Evolutionary conservation across 768 basidiomycete genomes (phyloP).

Genomic region (Collybiopsis confluens): DNA sequence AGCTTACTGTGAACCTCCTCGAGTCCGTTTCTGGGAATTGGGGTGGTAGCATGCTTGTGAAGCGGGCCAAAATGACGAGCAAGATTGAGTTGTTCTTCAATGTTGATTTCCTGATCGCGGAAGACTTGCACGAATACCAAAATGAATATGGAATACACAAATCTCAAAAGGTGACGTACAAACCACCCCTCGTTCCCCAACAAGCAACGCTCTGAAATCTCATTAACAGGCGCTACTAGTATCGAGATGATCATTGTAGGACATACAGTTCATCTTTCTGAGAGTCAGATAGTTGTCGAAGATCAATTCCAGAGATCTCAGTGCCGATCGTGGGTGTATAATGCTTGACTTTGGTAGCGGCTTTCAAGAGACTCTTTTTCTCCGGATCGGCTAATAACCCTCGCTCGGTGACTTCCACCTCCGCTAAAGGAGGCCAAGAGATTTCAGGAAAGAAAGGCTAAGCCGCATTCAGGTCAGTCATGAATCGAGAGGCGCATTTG

Average conservation of each 20-base stretch:
- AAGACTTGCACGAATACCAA: conserved; percentile 44
- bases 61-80: conserved; percentile 69
- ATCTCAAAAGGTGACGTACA: conserved; percentile 38
- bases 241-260: neutral
- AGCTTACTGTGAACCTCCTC: conserved; percentile 70
- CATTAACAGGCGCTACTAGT: conserved; percentile 10
- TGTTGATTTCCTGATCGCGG: conserved; percentile 66
- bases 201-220: conserved; percentile 54
- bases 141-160: neutral
- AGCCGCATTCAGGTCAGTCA: neutral
- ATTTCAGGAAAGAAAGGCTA: conserved; percentile 65
- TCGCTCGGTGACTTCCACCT: conserved; percentile 59
- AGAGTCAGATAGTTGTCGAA: conserved; percentile 56
- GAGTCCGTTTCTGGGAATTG: conserved; percentile 67
- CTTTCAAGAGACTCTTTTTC: conserved; percentile 61
- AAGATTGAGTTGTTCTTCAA: conserved; percentile 68
- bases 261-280: conserved; percentile 81
- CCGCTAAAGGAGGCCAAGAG: conserved; percentile 59
- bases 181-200: conserved; percentile 74
- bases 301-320: conserved; percentile 69
- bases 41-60: conserved; percentile 82
- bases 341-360: conserved; percentile 63
- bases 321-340: conserved; percentile 73
- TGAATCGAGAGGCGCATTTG: neutral
- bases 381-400: conserved; percentile 64